phyloP scores from a whole-genome alignment of 2,329 filamentous ascomycete genomes.

The Aspergillus pseudonomiae region DNA sequence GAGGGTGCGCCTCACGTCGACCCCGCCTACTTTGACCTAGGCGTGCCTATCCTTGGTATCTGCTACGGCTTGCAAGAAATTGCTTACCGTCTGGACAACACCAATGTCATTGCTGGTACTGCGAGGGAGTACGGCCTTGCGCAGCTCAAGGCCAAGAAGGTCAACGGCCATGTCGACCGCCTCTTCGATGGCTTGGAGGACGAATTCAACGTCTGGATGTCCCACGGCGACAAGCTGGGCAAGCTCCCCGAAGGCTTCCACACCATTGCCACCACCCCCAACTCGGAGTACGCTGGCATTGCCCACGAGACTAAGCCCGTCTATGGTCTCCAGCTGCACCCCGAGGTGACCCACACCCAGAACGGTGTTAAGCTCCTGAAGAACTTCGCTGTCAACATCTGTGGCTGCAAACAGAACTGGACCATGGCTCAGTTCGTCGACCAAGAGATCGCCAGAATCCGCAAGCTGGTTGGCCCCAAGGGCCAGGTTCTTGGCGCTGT shows the following conservation, averaged over 20 bases:
- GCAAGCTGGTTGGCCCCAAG: conserved; percentile 76
- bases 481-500: conserved; percentile 82
- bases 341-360: conserved; percentile 69
- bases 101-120: conserved; percentile 69
- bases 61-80: conserved; percentile 72
- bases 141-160: conserved; percentile 62
- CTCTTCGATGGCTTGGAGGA: conserved; percentile 78
- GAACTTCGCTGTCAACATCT: conserved; percentile 87
- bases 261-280: conserved; percentile 73
- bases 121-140: conserved; percentile 74
- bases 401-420: conserved; percentile 76
- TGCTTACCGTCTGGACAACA: conserved; percentile 66
- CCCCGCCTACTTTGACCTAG: conserved; percentile 76
- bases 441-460: conserved; percentile 78
- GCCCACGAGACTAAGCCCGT: conserved; percentile 62
- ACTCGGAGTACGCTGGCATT: conserved; percentile 77
- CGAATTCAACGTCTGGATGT: conserved; percentile 78
- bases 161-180: conserved; percentile 67
- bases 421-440: conserved; percentile 82
- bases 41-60: conserved; percentile 63
- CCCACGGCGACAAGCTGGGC: conserved; percentile 82
- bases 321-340: conserved; percentile 86
- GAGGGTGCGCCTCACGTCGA: conserved; percentile 77
- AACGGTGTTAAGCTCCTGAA: conserved; percentile 70
- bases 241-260: conserved; percentile 73